phyloP scores from a whole-genome alignment of 805 yeast species.

The Scheffersomyces stipitis region DNA sequence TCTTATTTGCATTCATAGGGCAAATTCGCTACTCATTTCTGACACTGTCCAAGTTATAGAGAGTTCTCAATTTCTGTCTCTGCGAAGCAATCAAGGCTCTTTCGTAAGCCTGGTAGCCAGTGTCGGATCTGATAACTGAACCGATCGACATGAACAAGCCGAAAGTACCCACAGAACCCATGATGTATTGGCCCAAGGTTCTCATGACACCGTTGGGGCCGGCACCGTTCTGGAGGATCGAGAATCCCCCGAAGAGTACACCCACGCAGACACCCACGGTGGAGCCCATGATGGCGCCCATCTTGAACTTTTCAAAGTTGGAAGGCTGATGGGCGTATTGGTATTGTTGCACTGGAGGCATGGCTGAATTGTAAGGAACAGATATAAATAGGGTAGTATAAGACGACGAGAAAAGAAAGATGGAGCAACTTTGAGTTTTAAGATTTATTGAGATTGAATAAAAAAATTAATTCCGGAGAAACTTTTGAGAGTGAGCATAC shows the following conservation, averaged over 20 bases:
- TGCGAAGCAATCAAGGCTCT: conserved; percentile 30
- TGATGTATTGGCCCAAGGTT: conserved; percentile 93
- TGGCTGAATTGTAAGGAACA: too few relatives aligned
- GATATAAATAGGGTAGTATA: too few relatives aligned
- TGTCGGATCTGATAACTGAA: conserved; percentile 82
- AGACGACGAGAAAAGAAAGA: too few relatives aligned
- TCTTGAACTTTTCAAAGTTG: conserved; percentile 92
- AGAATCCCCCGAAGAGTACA: conserved; percentile 88
- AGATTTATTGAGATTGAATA: too few relatives aligned
- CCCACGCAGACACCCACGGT: conserved; percentile 94
- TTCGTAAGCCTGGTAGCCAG: conserved; percentile 24
- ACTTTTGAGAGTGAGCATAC: too few relatives aligned
- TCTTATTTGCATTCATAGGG: too few relatives aligned
- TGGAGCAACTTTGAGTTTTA: too few relatives aligned
- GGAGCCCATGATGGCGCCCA: conserved; percentile 97
- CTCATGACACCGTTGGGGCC: conserved; percentile 97
- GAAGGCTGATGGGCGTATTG: conserved; percentile 69
- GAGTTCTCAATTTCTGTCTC: conserved; percentile 26
- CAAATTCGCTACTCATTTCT: too few relatives aligned
- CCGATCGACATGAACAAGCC: conserved; percentile 97
- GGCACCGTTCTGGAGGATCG: conserved; percentile 91
- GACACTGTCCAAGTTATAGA: too few relatives aligned
- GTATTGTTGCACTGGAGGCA: conserved; percentile 72
- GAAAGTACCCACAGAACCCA: conserved; percentile 95
- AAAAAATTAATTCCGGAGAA: too few relatives aligned